A percentile compares a stretch with the other conserved stretches of the same genome.
These are phyloP conservation scores for Protea cynaroides DNA, from an alignment of 164 flowering plant genomes.

Conservation along the genomic window DNA sequence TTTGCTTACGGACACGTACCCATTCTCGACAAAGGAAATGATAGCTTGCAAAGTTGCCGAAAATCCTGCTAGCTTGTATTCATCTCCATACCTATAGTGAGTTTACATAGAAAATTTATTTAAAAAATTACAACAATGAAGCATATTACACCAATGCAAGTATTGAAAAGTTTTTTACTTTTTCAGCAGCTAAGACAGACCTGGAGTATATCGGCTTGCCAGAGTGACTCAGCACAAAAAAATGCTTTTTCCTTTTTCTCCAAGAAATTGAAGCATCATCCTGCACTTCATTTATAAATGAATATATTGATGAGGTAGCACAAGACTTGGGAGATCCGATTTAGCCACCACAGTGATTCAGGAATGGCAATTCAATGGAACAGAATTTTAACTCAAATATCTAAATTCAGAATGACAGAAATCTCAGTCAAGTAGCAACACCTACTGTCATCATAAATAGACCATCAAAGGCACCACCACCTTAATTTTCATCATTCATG, in stretches of 20 bases:
- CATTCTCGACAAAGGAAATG: constrained; percentile 96
- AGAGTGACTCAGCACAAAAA: constrained; percentile 81
- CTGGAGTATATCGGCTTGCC: constrained; percentile 98
- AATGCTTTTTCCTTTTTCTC: constrained; percentile 98
- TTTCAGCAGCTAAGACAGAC: constrained; percentile 26
- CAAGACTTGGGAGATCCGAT: neutral
- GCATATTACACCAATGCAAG: neutral
- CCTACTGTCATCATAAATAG: no score
- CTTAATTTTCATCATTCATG: no score
- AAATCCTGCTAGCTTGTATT: constrained; percentile 94
- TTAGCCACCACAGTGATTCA: neutral
- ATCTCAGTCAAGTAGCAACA: no score
- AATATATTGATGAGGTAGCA: constrained; percentile 6
- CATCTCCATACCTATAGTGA: constrained; percentile 84
- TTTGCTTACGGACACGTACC: constrained; percentile 36
- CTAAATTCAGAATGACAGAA: no score
- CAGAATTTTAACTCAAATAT: no score
- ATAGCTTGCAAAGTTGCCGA: constrained; percentile 98
- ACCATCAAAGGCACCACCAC: no score
- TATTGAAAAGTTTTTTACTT: neutral
- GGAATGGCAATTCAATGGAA: neutral
- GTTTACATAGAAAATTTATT: neutral
- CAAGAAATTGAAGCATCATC: constrained; percentile 96
- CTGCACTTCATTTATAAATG: constrained; percentile 52
- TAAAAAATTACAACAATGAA: neutral